A percentile compares a stretch with the other conserved stretches of the same genome.
These are phyloP conservation scores for Vitis hybrid DNA, from an alignment of 177 flowering plant genomes.

Conservation along the genomic window DNA sequence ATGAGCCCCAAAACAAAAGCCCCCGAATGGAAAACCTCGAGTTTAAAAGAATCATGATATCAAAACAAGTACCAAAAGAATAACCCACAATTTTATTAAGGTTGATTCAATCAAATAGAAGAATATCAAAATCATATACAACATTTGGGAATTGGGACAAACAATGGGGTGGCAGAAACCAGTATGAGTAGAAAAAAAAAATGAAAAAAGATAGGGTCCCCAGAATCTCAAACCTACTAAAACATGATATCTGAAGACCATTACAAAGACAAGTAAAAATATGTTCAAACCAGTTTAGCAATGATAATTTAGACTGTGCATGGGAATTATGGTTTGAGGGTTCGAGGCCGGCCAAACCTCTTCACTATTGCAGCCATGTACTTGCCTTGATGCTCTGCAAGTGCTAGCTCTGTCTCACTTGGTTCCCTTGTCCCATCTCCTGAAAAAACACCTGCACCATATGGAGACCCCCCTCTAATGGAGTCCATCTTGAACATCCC, in stretches of 20 bases:
- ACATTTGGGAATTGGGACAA: neutral
- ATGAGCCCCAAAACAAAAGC: too few species aligned
- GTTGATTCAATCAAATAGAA: too few species aligned
- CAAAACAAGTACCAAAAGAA: too few species aligned
- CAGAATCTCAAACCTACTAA: neutral
- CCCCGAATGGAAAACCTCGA: too few species aligned
- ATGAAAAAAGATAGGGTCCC: neutral
- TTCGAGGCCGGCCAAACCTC: slow-evolving; percentile 31
- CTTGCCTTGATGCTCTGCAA: slow-evolving; percentile 75
- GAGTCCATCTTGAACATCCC: slow-evolving; percentile 66
- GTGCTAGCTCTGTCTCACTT: slow-evolving; percentile 56
- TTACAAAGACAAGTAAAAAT: neutral
- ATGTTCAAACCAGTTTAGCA: neutral
- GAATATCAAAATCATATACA: slow-evolving; percentile 5
- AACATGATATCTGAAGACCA: slow-evolving; percentile 4
- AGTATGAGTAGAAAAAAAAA: neutral
- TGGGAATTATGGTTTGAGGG: too few species aligned
- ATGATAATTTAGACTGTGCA: neutral
- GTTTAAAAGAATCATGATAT: too few species aligned
- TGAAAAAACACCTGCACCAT: slow-evolving; percentile 64
- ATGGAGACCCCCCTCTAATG: slow-evolving; percentile 55
- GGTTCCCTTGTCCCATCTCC: slow-evolving; percentile 67
- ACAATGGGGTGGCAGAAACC: neutral
- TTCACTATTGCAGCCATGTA: slow-evolving; percentile 66
- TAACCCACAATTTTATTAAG: too few species aligned